Evolutionary conservation across 768 basidiomycete species (phyloP), one percentile per base, ranked within the genome.

Genomic region (Plicaturopsis crispa): DNA sequence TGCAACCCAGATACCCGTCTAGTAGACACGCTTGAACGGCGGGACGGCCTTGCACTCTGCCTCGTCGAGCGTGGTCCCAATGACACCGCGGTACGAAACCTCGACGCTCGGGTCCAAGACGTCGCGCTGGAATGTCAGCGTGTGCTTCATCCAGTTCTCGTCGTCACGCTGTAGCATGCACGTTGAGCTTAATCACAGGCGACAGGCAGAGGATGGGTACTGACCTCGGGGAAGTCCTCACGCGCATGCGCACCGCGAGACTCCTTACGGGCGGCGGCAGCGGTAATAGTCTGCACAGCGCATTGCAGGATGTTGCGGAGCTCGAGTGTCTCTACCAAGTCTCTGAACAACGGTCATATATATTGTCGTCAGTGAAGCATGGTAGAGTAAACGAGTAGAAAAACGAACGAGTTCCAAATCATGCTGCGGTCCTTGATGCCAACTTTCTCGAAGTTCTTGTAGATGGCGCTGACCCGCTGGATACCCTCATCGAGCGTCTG

Each of bases 191-290:
- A 17, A 24, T 17, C 7, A 43, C 8, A 24, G 21, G 31, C 13
- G 6, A 35, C 13, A 1, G 3, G 14, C 7, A 33, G 10, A 17
- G 30, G 26, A 20, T 40, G 36, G 26, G 10, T 4, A 63, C 73
- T 36, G 42, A 88, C 87, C 18, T 99, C 93, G n/a, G 91, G 81
- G 72, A 63, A 97, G 60, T 99, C 96, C 63, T 98, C 96, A 51
- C 96, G 90, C 35, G 96, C 96, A 56, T 99, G 96, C 26, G 96
- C 96, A 59, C 96, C 96, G 59, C 96, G 89, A 33, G 91, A 94
- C 59, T 98, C 96, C 67, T 92, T 89, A 51, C 94, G 85, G 38
- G 91, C 91, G 37, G 87, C 86, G 14, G 89, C 91, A 34, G 87
- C 80, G 8, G 81, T 83, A 54, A 98, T 92, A 39, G 96, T 98